These are phyloP conservation scores for Vachellia collinsii DNA, from an alignment of 306 rosid species.

Conservation along the genomic window DNA sequence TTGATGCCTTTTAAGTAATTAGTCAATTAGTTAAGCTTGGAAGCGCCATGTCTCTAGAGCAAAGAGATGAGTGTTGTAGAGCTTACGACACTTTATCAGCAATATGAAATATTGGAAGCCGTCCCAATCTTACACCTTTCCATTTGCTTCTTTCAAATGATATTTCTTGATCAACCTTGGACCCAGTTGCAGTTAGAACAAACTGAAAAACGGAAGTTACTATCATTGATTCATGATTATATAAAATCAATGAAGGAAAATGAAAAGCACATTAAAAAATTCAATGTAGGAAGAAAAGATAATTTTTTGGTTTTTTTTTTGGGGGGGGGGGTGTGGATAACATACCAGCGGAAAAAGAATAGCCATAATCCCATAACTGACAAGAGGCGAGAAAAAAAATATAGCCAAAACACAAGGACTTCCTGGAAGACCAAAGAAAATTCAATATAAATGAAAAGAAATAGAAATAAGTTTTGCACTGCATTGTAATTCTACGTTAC, in stretches of 20 bases:
- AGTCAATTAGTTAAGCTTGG: slow-evolving; percentile 23
- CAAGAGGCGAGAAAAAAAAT: slow-evolving; percentile 85
- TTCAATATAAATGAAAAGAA: slow-evolving; percentile 35
- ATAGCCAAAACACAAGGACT: slow-evolving; percentile 90
- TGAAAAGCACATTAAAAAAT: background rate
- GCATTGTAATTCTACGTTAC: slow-evolving; percentile 8
- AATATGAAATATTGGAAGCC: slow-evolving; percentile 77
- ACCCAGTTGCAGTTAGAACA: slow-evolving; percentile 85
- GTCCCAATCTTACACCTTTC: slow-evolving; percentile 67
- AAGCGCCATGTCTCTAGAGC: slow-evolving; percentile 25
- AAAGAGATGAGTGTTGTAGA: slow-evolving; percentile 34
- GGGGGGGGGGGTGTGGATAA: background rate
- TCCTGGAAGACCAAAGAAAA: slow-evolving; percentile 61
- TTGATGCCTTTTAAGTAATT: slow-evolving; percentile 20
- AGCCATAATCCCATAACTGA: slow-evolving; percentile 87
- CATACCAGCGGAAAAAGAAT: slow-evolving; percentile 84
- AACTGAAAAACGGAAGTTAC: slow-evolving; percentile 58
- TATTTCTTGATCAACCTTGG: slow-evolving; percentile 78
- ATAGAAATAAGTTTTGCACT: slow-evolving; percentile 21
- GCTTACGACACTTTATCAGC: slow-evolving; percentile 86
- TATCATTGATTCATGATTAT: slow-evolving; percentile 17
- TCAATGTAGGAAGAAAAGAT: background rate
- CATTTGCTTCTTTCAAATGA: slow-evolving; percentile 57
- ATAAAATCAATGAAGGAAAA: slow-evolving; percentile 28
- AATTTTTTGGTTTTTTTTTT: too few species aligned